Evolutionary conservation across 371 early-diverging fungal genomes (phyloP).

Genomic region (Rozella allomycis): DNA sequence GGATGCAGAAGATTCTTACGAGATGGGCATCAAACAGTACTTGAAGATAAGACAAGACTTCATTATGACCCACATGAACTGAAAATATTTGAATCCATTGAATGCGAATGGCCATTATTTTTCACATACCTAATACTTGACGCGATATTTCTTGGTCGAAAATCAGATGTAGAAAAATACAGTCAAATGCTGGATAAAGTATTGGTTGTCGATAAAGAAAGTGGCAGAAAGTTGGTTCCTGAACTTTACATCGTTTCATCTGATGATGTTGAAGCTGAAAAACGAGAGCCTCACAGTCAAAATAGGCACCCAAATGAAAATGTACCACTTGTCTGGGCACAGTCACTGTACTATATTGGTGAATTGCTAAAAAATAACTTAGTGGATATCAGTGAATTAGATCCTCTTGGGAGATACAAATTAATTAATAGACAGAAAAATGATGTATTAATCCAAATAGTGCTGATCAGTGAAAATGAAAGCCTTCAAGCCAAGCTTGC

Average conservation of each 20-base stretch:
- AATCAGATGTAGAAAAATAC: slow-evolving; percentile 44
- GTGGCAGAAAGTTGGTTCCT: slow-evolving; percentile 23
- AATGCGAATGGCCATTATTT: slow-evolving; percentile 80
- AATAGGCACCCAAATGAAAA: slow-evolving; percentile 64
- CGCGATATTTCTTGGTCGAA: slow-evolving; percentile 46
- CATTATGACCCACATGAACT: slow-evolving; percentile 68
- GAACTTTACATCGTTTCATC: slow-evolving; percentile 62
- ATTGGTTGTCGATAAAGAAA: slow-evolving; percentile 15
- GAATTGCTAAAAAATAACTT: slow-evolving; percentile 51
- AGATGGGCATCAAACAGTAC: slow-evolving; percentile 66
- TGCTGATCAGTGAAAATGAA: slow-evolving; percentile 47
- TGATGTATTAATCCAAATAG: slow-evolving; percentile 51
- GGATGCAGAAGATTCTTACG: slow-evolving; percentile 70
- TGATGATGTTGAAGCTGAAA: slow-evolving; percentile 49
- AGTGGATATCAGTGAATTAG: slow-evolving; percentile 51
- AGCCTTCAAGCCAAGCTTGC: slow-evolving; percentile 42
- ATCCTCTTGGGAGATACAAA: slow-evolving; percentile 44
- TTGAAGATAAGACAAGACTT: slow-evolving; percentile 46
- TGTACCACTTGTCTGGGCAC: slow-evolving; percentile 73
- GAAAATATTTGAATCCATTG: slow-evolving; percentile 60
- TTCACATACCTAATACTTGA: slow-evolving; percentile 71
- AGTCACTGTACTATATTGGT: slow-evolving; percentile 57
- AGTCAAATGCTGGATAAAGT: slow-evolving; percentile 37
- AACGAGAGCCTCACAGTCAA: slow-evolving; percentile 43
- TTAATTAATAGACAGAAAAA: not conserved